Percentiles rank a stretch among this genome's conserved stretches.
These are phyloP conservation scores for Pichia sp. DNA, from an alignment of 1,139 yeast species.

Conservation along the genomic window DNA sequence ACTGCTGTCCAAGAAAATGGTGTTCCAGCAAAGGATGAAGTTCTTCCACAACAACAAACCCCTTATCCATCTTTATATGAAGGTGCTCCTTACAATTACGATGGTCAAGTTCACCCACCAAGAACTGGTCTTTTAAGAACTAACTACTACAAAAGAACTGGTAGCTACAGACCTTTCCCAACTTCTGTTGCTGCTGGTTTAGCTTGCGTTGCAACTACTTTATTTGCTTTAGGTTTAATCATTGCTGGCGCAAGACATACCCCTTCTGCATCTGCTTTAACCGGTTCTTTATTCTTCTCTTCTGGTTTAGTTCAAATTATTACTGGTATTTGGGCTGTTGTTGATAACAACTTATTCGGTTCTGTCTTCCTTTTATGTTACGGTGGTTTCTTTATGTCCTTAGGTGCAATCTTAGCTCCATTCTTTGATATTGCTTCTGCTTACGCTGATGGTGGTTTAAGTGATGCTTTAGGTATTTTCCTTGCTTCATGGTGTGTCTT, in stretches of 20 bases:
- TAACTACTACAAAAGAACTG: constrained; percentile 26
- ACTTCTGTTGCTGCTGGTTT: constrained; percentile 32
- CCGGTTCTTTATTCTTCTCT: constrained; percentile 47
- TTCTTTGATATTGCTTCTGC: constrained; percentile 31
- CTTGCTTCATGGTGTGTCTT: constrained; percentile 43
- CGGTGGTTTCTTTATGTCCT: constrained; percentile 37
- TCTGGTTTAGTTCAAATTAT: constrained; percentile 63
- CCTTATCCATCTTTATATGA: constrained; percentile 15
- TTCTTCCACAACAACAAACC: constrained; percentile 8
- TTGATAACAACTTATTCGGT: constrained; percentile 44
- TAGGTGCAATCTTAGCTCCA: constrained; percentile 33
- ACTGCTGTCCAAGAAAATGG: constrained; percentile 22
- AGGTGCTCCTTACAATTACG: constrained; percentile 17
- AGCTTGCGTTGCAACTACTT: constrained; percentile 27
- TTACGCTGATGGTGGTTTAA: constrained; percentile 30
- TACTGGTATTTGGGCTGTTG: constrained; percentile 62
- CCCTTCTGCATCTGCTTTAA: constrained; percentile 40
- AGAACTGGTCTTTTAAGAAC: constrained; percentile 30
- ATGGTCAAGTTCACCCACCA: constrained; percentile 24
- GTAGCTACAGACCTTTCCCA: constrained; percentile 30
- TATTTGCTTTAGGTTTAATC: constrained; percentile 34
- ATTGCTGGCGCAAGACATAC: constrained; percentile 51
- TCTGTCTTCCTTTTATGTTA: constrained; percentile 35
- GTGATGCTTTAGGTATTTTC: constrained; percentile 35
- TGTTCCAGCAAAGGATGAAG: constrained; percentile 14